Base-by-base conservation (phyloP, 2,329 filamentous ascomycete genomes). In the Arthrobotrys megalospora region DNA sequence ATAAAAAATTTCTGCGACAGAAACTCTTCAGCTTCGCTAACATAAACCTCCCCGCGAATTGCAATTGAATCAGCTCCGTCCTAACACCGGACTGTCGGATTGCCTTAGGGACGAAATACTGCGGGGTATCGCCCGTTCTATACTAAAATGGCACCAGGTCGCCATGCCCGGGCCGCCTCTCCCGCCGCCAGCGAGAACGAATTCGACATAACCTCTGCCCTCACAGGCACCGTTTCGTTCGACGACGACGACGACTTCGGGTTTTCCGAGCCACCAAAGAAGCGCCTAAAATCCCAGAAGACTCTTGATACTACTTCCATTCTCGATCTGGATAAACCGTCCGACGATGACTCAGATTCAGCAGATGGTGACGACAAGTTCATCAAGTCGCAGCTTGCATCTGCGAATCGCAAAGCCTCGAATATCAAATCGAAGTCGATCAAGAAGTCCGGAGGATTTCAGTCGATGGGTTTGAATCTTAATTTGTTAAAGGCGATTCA, bases 381-480 rank as follows among this genome's bases (percentile, higher is more conserved):
- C 83, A 99, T 99, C 84, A 93, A 94, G 8, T 89, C 93, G 43
- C 90, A 92, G 82, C 94, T 97, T 84, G 91, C 93, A 2, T 93
- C 93, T 14, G 93, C 92, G 3, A 97, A 97, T 83, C 88, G 95
- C 79, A 98, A 97, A 83, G 87, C 90, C 0, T 88, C 91, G 8
- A 96, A 94, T 83, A 82, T 96, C 6, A 96, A 95, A 84, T 93
- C 93, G 19, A 92, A 92, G 80, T 91, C 91, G 1, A 92, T 93
- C 36, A 97, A 97, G 87, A 99, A 98, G 85, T 93, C 94, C 43
- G 96, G 96, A 82, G 96, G 95, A 65, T 99, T 99, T 83, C 96
- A 99, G 84, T 91, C 93, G 55, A 97, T 99, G 94, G 90, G 92
- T 45, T 86, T 82, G 19, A 81, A 80, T 41, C 32, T 68, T 41